Evolutionary conservation across 495 filamentous ascomycete species (phyloP).

Genomic region (Penicillium crystallinum): DNA sequence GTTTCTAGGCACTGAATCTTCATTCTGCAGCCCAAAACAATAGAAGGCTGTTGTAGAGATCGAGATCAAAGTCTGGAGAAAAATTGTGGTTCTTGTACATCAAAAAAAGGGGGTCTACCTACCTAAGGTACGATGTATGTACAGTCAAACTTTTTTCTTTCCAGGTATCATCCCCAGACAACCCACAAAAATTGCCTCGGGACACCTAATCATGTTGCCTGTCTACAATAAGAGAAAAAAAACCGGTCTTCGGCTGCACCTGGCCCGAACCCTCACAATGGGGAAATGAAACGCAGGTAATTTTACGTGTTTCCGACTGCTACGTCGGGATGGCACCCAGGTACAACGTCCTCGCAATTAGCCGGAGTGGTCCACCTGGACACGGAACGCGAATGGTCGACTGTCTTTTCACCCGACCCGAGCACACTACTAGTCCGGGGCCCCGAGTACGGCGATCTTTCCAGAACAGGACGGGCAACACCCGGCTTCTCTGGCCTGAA

Average conservation of each 20-base stretch:
- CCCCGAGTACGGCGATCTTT: conserved; percentile 18
- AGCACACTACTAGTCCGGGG: conserved; percentile 18
- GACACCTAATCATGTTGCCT: not conserved
- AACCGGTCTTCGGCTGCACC: not conserved
- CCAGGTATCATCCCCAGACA: conserved; percentile 1
- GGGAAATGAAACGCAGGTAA: not conserved
- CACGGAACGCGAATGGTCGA: conserved; percentile 1
- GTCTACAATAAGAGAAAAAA: not conserved
- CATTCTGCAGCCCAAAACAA: not conserved
- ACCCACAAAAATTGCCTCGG: not conserved
- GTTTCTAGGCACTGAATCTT: not conserved
- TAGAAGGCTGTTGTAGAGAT: not conserved
- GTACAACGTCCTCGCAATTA: not conserved
- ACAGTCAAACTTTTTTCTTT: not conserved
- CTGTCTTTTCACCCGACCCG: conserved; percentile 4
- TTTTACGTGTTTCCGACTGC: not conserved
- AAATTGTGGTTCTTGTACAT: conserved; percentile 1
- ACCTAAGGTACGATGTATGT: too few species aligned
- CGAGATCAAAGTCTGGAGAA: not conserved
- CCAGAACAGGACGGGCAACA: conserved; percentile 14
- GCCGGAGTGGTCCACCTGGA: not conserved
- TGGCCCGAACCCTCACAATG: not conserved
- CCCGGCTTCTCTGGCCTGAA: conserved; percentile 8
- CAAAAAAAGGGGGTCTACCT: not conserved
- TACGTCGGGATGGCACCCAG: not conserved